Evolutionary conservation across 78 protist species (phyloP).

Genomic region (Chrysochromulina tobinii): DNA sequence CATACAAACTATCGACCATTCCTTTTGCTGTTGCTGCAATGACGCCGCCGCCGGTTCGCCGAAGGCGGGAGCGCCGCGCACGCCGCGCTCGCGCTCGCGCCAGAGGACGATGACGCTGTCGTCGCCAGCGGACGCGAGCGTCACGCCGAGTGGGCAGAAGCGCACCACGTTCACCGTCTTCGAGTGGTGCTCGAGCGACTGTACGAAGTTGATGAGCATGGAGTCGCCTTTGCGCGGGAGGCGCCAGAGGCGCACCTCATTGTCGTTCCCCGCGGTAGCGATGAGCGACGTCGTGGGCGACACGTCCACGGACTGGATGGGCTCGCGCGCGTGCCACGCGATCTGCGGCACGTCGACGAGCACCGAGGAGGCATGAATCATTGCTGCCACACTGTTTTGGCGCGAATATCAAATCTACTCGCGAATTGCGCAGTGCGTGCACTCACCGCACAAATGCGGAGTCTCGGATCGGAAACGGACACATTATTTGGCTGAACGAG

Average conservation of each 20-base stretch:
- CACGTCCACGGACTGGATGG: not conserved
- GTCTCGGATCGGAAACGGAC: too few relatives aligned
- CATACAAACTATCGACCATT: too few relatives aligned
- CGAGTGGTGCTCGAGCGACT: not conserved
- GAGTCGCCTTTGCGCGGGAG: not conserved
- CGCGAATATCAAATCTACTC: too few relatives aligned
- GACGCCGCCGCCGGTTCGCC: too few relatives aligned
- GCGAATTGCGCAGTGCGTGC: too few relatives aligned
- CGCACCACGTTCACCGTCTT: conserved; percentile 61
- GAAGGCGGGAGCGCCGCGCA: too few relatives aligned
- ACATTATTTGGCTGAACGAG: too few relatives aligned
- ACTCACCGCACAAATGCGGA: too few relatives aligned
- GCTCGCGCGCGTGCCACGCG: conserved; percentile 7
- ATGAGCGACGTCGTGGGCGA: not conserved
- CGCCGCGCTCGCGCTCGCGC: not conserved
- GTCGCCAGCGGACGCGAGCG: conserved; percentile 54
- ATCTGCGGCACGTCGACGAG: not conserved
- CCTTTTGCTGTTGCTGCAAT: too few relatives aligned
- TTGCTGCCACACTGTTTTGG: too few relatives aligned
- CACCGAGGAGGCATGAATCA: too few relatives aligned
- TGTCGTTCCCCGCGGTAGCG: conserved; percentile 7
- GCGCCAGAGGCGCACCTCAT: not conserved
- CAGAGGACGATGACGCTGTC: conserved; percentile 45
- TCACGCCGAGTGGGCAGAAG: conserved; percentile 43
- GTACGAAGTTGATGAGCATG: not conserved